Conservation (phyloP, 1,284 basidiomycete species). For the Xerocomus minutiporus region DNA sequence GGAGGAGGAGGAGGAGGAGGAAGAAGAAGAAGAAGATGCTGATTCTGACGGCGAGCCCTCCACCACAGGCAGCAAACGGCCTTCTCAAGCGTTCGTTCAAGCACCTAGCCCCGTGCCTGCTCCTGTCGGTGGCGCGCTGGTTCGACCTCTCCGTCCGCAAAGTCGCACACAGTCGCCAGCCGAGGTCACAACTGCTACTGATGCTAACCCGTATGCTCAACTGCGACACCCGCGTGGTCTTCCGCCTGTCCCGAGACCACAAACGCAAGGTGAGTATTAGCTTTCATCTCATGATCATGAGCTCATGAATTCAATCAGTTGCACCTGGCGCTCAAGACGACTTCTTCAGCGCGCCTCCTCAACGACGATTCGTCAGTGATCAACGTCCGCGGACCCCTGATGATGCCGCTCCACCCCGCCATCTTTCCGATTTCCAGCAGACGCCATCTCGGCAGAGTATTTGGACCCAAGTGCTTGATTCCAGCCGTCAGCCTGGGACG, state of each 20-base stretch:
- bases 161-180: conserved; percentile 31
- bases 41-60: conserved; percentile 56
- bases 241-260: conserved; percentile 39
- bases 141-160: conserved; percentile 27
- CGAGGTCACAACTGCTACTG: conserved; percentile 29
- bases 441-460: conserved; percentile 59
- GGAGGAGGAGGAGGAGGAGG: conserved; percentile 55
- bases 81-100: conserved; percentile 21
- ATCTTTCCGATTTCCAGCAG: conserved; percentile 46
- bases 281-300: conserved; percentile 1
- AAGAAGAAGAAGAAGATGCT: conserved; percentile 70
- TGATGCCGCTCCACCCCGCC: conserved; percentile 40
- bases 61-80: conserved; percentile 31
- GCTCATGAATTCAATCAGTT: conserved; percentile 18
- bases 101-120: conserved; percentile 21
- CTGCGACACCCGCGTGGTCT: conserved; percentile 39
- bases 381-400: conserved; percentile 43
- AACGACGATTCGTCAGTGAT: conserved; percentile 42
- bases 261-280: conserved; percentile 31
- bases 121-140: conserved; percentile 25
- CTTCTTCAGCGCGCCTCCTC: conserved; percentile 21
- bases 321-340: conserved; percentile 19
- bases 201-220: conserved; percentile 33
- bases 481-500: conserved; percentile 48
- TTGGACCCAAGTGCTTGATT: conserved; percentile 85